phyloP scores from a whole-genome alignment of 306 rosid genomes.

The Quercus mongolica region DNA sequence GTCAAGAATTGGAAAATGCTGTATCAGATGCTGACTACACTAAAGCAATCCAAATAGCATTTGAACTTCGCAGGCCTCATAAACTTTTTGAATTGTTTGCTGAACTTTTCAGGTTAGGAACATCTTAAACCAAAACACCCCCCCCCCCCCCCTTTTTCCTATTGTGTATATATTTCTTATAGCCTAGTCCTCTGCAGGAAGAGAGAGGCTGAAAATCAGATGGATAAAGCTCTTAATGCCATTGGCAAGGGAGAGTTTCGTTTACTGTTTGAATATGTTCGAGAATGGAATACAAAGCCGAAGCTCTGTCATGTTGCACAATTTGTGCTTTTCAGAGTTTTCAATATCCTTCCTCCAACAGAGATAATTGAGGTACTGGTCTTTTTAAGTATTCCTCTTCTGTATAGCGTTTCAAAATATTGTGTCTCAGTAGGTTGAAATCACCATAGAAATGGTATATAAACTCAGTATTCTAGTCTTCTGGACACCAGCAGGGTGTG shows the following conservation, averaged over 20 bases:
- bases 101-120: slow-evolving; percentile 74
- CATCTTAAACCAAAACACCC: background rate
- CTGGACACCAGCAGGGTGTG: background rate
- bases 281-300: slow-evolving; percentile 95
- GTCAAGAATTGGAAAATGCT: slow-evolving; percentile 95
- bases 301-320: slow-evolving; percentile 88
- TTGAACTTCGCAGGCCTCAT: slow-evolving; percentile 83
- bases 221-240: slow-evolving; percentile 54
- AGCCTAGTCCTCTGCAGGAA: slow-evolving; percentile 53
- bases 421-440: slow-evolving; percentile 1
- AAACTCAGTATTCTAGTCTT: background rate
- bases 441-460: background rate
- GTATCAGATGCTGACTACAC: slow-evolving; percentile 74
- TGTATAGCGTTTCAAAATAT: background rate
- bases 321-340: slow-evolving; percentile 66
- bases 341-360: slow-evolving; percentile 71
- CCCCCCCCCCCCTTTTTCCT: too few species aligned
- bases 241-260: slow-evolving; percentile 61
- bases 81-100: slow-evolving; percentile 61
- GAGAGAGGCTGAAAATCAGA: slow-evolving; percentile 47
- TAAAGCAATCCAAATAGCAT: slow-evolving; percentile 84
- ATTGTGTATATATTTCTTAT: slow-evolving; percentile 10
- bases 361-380: slow-evolving; percentile 58
- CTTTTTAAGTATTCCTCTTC: background rate
- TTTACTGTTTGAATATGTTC: slow-evolving; percentile 55